Evolutionary conservation across 805 yeast species (phyloP).

Genomic region (Nakazawaea wyomingensis): DNA sequence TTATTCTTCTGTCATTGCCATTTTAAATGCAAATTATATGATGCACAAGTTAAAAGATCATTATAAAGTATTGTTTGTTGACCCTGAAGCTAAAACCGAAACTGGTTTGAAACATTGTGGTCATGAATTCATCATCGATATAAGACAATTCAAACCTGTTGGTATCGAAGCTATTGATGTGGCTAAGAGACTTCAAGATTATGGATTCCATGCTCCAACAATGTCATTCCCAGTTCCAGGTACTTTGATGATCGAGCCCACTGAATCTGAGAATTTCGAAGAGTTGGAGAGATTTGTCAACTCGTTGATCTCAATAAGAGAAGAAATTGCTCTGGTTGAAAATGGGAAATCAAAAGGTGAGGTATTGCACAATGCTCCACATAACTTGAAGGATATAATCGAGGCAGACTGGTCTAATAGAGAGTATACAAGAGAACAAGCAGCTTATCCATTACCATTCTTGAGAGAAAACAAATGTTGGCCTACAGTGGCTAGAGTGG

Average conservation of each 20-base stretch:
- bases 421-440: conserved; percentile 88
- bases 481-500: conserved; percentile 92
- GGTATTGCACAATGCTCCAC: conserved; percentile 88
- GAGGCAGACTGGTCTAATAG: conserved; percentile 73
- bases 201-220: conserved; percentile 98
- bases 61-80: conserved; percentile 73
- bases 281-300: conserved; percentile 91
- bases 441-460: conserved; percentile 85
- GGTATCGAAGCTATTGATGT: conserved; percentile 95
- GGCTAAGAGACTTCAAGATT: conserved; percentile 95
- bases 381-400: conserved; percentile 74
- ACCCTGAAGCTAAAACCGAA: conserved; percentile 33
- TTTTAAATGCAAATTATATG: conserved; percentile 96
- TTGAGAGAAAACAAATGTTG: conserved; percentile 78
- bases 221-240: conserved; percentile 99
- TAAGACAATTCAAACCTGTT: conserved; percentile 71
- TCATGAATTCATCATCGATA: conserved; percentile 92
- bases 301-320: conserved; percentile 75
- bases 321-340: conserved; percentile 72
- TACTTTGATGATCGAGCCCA: conserved; percentile 96
- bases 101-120: conserved; percentile 74
- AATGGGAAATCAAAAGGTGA: conserved; percentile 60
- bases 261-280: conserved; percentile 85
- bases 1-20: conserved; percentile 83
- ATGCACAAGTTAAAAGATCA: conserved; percentile 66